Percentiles rank a stretch among this genome's conserved stretches.
phyloP scores from a whole-genome alignment of 2,329 filamentous ascomycete species.

The Coccinonectria pachysandricola region DNA sequence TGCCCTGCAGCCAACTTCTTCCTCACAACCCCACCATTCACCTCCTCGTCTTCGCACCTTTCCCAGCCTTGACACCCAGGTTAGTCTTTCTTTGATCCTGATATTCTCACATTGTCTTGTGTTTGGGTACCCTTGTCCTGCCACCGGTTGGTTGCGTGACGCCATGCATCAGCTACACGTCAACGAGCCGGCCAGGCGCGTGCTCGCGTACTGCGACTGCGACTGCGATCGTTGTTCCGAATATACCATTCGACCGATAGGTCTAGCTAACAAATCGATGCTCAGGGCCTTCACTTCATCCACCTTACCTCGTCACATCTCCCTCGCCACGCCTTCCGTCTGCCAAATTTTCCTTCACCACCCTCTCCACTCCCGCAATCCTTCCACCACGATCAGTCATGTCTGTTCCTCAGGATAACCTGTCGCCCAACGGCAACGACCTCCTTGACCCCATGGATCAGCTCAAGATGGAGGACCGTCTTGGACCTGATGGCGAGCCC shows the following conservation, averaged over 20 bases:
- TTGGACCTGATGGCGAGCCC: constrained; percentile 65
- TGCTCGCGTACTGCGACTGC: constrained; percentile 9
- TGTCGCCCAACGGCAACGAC: constrained; percentile 49
- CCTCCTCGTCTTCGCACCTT: constrained; percentile 12
- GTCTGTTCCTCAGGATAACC: constrained; percentile 51
- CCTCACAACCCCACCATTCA: constrained; percentile 11
- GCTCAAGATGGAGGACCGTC: constrained; percentile 54
- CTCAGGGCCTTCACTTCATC: too few species aligned
- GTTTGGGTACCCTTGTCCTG: constrained; percentile 1
- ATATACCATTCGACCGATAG: too few species aligned
- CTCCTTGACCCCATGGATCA: constrained; percentile 53
- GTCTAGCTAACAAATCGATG: too few species aligned
- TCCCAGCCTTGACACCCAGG: constrained; percentile 15
- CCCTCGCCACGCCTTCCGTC: background rate
- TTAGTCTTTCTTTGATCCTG: constrained; percentile 8
- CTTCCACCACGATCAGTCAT: constrained; percentile 34
- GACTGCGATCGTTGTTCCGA: too few species aligned
- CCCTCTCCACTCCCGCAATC: constrained; percentile 8
- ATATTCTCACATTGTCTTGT: background rate
- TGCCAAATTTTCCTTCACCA: constrained; percentile 5
- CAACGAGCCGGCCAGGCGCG: constrained; percentile 3
- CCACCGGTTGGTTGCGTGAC: too few species aligned
- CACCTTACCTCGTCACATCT: too few species aligned
- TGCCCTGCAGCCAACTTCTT: constrained; percentile 15
- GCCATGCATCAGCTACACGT: too few species aligned